Evolutionary conservation across 2,329 filamentous ascomycete genomes (phyloP).

Genomic region (Trichoderma simmonsii): DNA sequence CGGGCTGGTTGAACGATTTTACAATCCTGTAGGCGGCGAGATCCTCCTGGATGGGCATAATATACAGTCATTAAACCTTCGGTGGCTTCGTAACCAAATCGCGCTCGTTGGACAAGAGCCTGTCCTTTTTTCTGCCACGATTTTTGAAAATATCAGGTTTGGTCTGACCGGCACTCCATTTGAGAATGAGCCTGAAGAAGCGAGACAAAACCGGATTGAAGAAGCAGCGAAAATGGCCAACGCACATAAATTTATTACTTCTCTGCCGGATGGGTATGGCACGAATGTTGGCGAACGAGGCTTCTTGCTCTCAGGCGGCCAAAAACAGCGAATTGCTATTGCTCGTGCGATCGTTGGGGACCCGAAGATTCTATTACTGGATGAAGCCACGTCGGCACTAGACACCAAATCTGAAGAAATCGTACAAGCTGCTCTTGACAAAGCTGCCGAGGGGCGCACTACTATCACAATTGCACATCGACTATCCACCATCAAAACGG

Average conservation of each 20-base stretch:
- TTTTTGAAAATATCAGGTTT: slow-evolving; percentile 37
- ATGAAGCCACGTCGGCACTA: slow-evolving; percentile 62
- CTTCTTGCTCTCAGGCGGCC: slow-evolving; percentile 47
- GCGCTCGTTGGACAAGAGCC: slow-evolving; percentile 48
- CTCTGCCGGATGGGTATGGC: slow-evolving; percentile 25
- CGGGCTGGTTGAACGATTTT: slow-evolving; percentile 52
- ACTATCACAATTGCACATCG: slow-evolving; percentile 63
- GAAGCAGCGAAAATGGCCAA: slow-evolving; percentile 25
- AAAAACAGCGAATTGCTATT: slow-evolving; percentile 63
- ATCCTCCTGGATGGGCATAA: slow-evolving; percentile 38
- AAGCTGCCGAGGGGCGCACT: slow-evolving; percentile 53
- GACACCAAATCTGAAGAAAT: slow-evolving; percentile 42
- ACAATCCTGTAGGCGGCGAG: slow-evolving; percentile 42
- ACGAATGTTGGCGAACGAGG: slow-evolving; percentile 27
- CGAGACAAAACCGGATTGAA: slow-evolving; percentile 16
- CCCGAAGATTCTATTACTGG: slow-evolving; percentile 60
- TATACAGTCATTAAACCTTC: slow-evolving; percentile 38
- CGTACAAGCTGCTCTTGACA: slow-evolving; percentile 53
- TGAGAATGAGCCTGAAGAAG: background rate
- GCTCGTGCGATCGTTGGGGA: slow-evolving; percentile 60
- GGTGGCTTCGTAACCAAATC: slow-evolving; percentile 47
- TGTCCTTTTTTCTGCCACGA: slow-evolving; percentile 44
- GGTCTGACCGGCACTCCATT: slow-evolving; percentile 37
- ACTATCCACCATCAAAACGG: slow-evolving; percentile 39
- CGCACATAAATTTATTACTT: slow-evolving; percentile 26